Percentiles rank a stretch among this genome's conserved stretches.
These are phyloP conservation scores for Tuber calosporum DNA, from an alignment of 495 filamentous ascomycete species.

Conservation along the genomic window DNA sequence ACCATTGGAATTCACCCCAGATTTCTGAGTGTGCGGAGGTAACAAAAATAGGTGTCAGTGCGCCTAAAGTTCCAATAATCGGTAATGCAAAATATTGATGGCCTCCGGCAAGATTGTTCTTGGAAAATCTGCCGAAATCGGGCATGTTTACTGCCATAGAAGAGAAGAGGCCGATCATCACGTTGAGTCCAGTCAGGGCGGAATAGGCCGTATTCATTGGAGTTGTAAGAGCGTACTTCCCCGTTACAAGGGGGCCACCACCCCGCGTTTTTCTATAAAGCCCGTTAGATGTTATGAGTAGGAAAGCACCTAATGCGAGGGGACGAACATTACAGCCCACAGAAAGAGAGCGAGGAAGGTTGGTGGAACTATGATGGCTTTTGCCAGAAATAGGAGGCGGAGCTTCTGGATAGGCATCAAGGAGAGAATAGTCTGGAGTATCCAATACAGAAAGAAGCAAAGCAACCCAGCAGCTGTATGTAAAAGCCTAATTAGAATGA, in stretches of 20 bases:
- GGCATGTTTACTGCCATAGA: constrained; percentile 48
- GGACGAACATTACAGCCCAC: constrained; percentile 46
- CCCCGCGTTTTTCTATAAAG: constrained; percentile 42
- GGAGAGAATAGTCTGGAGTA: constrained; percentile 45
- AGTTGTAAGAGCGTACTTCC: constrained; percentile 42
- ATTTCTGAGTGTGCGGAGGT: constrained; percentile 42
- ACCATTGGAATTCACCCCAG: constrained; percentile 46
- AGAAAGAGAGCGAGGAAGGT: constrained; percentile 49
- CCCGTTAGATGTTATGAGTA: not conserved
- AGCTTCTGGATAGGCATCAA: constrained; percentile 49
- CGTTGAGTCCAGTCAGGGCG: constrained; percentile 45
- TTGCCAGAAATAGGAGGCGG: constrained; percentile 53
- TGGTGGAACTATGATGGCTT: constrained; percentile 49
- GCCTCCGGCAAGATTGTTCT: constrained; percentile 40
- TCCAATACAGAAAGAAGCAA: constrained; percentile 50
- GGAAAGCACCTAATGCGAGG: not conserved
- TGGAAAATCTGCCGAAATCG: constrained; percentile 44
- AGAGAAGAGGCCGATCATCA: constrained; percentile 47
- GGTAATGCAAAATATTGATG: constrained; percentile 46
- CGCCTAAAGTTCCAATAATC: constrained; percentile 45
- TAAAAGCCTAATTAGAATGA: not conserved
- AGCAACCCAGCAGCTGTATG: constrained; percentile 47
- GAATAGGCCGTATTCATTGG: constrained; percentile 46
- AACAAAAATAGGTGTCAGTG: constrained; percentile 45
- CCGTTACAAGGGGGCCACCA: constrained; percentile 42